Evolutionary conservation across 495 filamentous ascomycete species (phyloP).

Genomic region (Filosporella fistucella): DNA sequence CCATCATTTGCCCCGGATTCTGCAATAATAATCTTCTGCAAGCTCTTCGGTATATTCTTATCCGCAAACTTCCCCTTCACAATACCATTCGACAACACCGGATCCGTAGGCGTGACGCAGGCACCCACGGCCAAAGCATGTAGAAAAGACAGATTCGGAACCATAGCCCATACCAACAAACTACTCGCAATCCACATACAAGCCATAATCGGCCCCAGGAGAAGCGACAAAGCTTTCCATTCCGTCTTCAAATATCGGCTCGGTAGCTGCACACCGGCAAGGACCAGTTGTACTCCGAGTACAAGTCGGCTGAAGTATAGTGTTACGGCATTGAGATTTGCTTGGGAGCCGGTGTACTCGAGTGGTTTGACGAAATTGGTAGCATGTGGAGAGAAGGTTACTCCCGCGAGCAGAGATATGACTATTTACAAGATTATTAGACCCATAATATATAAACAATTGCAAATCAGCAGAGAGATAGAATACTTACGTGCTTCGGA

Average conservation of each 20-base stretch:
- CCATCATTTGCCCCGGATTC: conserved; percentile 93
- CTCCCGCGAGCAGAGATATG: conserved; percentile 76
- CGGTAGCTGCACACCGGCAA: conserved; percentile 89
- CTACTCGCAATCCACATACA: conserved; percentile 85
- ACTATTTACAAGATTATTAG: conserved; percentile 40
- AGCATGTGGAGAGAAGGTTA: conserved; percentile 73
- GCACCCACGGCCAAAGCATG: conserved; percentile 75
- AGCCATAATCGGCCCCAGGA: conserved; percentile 83
- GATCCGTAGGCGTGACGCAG: conserved; percentile 90
- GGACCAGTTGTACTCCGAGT: conserved; percentile 83
- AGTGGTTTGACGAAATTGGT: conserved; percentile 72
- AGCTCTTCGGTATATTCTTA: conserved; percentile 73
- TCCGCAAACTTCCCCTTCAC: conserved; percentile 94
- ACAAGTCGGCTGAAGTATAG: conserved; percentile 84
- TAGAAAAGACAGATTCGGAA: conserved; percentile 68
- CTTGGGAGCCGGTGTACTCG: conserved; percentile 64
- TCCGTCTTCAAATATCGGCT: conserved; percentile 75
- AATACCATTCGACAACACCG: conserved; percentile 82
- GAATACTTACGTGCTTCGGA: conserved; percentile 72
- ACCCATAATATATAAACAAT: neutral
- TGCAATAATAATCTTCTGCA: conserved; percentile 85
- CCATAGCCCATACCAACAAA: conserved; percentile 72
- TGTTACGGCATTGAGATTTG: conserved; percentile 61
- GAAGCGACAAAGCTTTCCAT: conserved; percentile 72
- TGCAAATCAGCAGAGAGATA: too few relatives aligned